Evolutionary conservation across 2,329 filamentous ascomycete genomes (phyloP).

Genomic region (Aurifilum marmelostoma): DNA sequence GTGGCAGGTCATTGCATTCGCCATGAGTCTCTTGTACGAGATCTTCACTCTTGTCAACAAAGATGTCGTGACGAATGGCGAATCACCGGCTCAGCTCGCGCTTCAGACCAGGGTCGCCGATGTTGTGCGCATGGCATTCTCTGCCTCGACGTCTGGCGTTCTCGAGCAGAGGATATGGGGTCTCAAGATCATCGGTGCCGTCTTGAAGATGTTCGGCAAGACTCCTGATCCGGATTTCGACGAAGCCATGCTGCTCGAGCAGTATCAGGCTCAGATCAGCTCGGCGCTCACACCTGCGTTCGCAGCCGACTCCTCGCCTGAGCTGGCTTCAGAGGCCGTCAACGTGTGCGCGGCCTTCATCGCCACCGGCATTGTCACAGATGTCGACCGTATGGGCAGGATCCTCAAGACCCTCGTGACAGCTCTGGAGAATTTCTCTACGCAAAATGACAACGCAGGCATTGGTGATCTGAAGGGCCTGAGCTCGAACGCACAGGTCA

Average conservation of each 20-base stretch:
- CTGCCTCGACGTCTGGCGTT: constrained; percentile 91
- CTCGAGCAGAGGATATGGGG: constrained; percentile 89
- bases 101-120: constrained; percentile 86
- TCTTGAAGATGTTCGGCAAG: constrained; percentile 94
- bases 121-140: constrained; percentile 95
- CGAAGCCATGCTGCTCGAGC: constrained; percentile 94
- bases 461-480: constrained; percentile 93
- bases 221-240: constrained; percentile 95
- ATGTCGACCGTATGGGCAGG: constrained; percentile 97
- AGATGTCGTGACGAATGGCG: constrained; percentile 76
- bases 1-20: constrained; percentile 95
- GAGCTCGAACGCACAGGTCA: constrained; percentile 94
- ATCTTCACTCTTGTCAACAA: constrained; percentile 79
- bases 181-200: constrained; percentile 88
- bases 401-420: constrained; percentile 92
- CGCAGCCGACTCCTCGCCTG: constrained; percentile 91
- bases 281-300: constrained; percentile 96
- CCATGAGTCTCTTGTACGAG: constrained; percentile 85
- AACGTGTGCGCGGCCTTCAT: constrained; percentile 99
- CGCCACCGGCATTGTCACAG: constrained; percentile 93
- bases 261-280: constrained; percentile 98
- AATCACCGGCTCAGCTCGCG: constrained; percentile 75
- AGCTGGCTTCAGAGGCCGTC: constrained; percentile 92
- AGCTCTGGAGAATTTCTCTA: constrained; percentile 89
- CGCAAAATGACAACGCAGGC: constrained; percentile 76